Conservation (phyloP, 2,329 filamentous ascomycete genomes). For the Cryphonectria carpinicola region DNA sequence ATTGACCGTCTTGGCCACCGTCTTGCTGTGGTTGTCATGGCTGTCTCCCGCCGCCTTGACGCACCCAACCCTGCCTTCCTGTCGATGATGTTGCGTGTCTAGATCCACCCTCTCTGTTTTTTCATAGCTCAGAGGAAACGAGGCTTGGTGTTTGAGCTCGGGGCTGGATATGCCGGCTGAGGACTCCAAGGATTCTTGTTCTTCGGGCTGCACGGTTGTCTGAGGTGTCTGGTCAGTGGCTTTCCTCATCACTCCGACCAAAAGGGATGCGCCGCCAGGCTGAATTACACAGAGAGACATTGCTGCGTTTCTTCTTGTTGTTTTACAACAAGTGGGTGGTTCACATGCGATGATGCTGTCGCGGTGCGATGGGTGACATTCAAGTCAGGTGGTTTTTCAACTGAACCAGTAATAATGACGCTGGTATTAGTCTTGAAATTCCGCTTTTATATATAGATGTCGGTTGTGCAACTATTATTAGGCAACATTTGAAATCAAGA, state of each 20-base stretch:
- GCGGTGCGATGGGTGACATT: background rate
- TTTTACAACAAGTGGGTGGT: background rate
- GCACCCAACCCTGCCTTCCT: background rate
- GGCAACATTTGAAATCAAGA: background rate
- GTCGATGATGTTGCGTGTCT: background rate
- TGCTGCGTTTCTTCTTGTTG: background rate
- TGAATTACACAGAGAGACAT: conserved; percentile 3
- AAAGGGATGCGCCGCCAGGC: background rate
- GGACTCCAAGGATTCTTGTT: conserved; percentile 8
- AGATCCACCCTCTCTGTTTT: background rate
- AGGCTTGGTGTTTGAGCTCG: conserved; percentile 5
- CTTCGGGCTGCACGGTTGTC: conserved; percentile 7
- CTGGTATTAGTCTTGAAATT: background rate
- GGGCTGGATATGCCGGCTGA: conserved; percentile 7
- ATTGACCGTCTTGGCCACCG: background rate
- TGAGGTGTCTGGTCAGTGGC: background rate
- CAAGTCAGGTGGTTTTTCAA: background rate
- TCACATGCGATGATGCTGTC: background rate
- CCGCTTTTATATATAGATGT: background rate
- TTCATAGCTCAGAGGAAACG: background rate
- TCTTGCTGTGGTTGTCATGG: background rate
- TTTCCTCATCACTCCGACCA: background rate
- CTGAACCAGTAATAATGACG: too few relatives aligned
- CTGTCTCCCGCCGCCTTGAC: background rate
- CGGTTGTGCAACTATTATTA: background rate